These are phyloP conservation scores for Aspergillus intermedius DNA, from an alignment of 2,329 filamentous ascomycete genomes.

Conservation along the genomic window DNA sequence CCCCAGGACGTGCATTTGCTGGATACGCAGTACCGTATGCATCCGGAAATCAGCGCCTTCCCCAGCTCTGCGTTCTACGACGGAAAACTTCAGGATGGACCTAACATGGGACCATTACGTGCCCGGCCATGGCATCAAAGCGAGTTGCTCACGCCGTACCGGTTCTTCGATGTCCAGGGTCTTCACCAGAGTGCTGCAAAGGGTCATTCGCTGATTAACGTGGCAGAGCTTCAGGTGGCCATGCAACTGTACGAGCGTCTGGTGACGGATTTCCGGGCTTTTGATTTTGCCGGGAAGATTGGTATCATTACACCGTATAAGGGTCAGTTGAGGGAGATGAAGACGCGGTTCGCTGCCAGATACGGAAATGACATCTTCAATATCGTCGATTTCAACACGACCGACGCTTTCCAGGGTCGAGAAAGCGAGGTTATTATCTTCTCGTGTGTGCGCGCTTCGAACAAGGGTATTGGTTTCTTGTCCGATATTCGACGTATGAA, in stretches of 20 bases:
- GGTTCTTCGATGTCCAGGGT: slow-evolving; percentile 94
- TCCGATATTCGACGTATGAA: slow-evolving; percentile 99
- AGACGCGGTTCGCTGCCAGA: slow-evolving; percentile 61
- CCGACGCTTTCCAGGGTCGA: slow-evolving; percentile 93
- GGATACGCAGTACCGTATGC: slow-evolving; percentile 99
- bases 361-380: slow-evolving; percentile 72
- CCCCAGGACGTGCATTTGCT: slow-evolving; percentile 83
- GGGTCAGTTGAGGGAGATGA: slow-evolving; percentile 77
- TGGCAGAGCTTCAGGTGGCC: slow-evolving; percentile 78
- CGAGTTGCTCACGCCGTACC: slow-evolving; percentile 77
- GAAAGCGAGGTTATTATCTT: slow-evolving; percentile 99
- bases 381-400: slow-evolving; percentile 94
- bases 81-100: slow-evolving; percentile 74
- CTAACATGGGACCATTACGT: slow-evolving; percentile 70
- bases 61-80: slow-evolving; percentile 92
- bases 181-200: slow-evolving; percentile 72
- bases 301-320: slow-evolving; percentile 99
- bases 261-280: slow-evolving; percentile 60
- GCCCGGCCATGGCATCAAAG: slow-evolving; percentile 79
- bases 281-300: slow-evolving; percentile 73
- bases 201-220: slow-evolving; percentile 85
- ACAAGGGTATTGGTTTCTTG: slow-evolving; percentile 96
- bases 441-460: slow-evolving; percentile 89
- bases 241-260: slow-evolving; percentile 78
- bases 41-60: slow-evolving; percentile 89